Percentiles rank a stretch among this genome's conserved stretches.
These are phyloP conservation scores for Dactylellina drechsleri DNA, from an alignment of 2,329 filamentous ascomycete genomes.

Conservation along the genomic window DNA sequence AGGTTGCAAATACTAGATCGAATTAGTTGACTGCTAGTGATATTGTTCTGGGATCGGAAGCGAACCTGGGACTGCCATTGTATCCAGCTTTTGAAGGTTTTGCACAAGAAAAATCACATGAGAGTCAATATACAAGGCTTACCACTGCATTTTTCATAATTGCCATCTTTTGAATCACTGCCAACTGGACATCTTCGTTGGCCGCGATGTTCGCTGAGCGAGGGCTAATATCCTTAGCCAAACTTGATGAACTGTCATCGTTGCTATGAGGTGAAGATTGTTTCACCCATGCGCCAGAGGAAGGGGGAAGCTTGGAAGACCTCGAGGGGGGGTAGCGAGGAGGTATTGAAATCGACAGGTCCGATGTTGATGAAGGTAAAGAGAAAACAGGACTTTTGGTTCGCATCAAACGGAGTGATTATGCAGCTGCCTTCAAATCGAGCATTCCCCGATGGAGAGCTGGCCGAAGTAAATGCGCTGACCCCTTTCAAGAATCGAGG, in stretches of 20 bases:
- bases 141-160: conserved; percentile 81
- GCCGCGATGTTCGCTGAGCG: conserved; percentile 2
- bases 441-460: conserved; percentile 43
- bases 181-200: conserved; percentile 23
- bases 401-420: conserved; percentile 30
- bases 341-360: conserved; percentile 20
- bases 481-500: conserved; percentile 26
- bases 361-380: conserved; percentile 44
- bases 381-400: conserved; percentile 19
- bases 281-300: conserved; percentile 43
- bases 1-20: conserved; percentile 74
- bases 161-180: conserved; percentile 76
- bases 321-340: conserved; percentile 10
- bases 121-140: not conserved
- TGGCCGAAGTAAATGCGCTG: conserved; percentile 26
- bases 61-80: conserved; percentile 72
- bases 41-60: too few relatives aligned
- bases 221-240: conserved; percentile 3
- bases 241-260: conserved; percentile 3
- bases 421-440: conserved; percentile 47
- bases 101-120: too few relatives aligned
- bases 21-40: not conserved
- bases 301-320: conserved; percentile 34
- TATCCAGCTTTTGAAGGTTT: conserved; percentile 64
- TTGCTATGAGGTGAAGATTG: not conserved